Conservation (phyloP, 805 yeast species). For the Candida ipomoeae region DNA sequence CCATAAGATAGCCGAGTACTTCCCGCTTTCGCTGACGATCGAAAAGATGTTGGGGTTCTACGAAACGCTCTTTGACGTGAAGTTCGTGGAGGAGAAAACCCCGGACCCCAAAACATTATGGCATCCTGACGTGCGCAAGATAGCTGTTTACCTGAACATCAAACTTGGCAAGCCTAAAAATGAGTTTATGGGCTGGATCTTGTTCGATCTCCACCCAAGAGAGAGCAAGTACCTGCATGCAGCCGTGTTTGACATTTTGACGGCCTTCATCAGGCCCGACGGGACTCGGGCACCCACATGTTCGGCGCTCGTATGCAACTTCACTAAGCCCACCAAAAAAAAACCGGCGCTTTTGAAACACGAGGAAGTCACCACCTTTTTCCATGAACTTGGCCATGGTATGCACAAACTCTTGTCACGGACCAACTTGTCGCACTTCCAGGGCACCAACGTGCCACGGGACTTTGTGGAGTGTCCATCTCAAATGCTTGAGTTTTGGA, state of each 20-base stretch:
- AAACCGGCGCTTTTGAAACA: slow-evolving; percentile 77
- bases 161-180: slow-evolving; percentile 32
- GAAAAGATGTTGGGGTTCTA: slow-evolving; percentile 66
- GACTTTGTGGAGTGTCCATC: slow-evolving; percentile 93
- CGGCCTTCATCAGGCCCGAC: slow-evolving; percentile 51
- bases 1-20: slow-evolving; percentile 67
- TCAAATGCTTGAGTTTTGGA: slow-evolving; percentile 85
- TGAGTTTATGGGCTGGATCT: slow-evolving; percentile 69
- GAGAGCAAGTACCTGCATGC: slow-evolving; percentile 88
- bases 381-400: slow-evolving; percentile 90
- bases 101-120: slow-evolving; percentile 47
- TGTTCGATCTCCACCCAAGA: slow-evolving; percentile 80
- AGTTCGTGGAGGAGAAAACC: slow-evolving; percentile 52
- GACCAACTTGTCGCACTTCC: slow-evolving; percentile 62
- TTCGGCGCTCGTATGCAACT: slow-evolving; percentile 79
- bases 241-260: slow-evolving; percentile 68
- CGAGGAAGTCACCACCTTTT: slow-evolving; percentile 73
- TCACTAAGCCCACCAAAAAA: slow-evolving; percentile 64
- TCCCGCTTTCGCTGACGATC: slow-evolving; percentile 68
- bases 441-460: slow-evolving; percentile 74
- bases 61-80: slow-evolving; percentile 63
- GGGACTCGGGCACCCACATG: slow-evolving; percentile 57
- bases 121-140: slow-evolving; percentile 76
- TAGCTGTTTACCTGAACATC: slow-evolving; percentile 65
- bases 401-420: slow-evolving; percentile 72